Conservation (phyloP, 352 stramenopile species). For the Phytophthora pisi region DNA sequence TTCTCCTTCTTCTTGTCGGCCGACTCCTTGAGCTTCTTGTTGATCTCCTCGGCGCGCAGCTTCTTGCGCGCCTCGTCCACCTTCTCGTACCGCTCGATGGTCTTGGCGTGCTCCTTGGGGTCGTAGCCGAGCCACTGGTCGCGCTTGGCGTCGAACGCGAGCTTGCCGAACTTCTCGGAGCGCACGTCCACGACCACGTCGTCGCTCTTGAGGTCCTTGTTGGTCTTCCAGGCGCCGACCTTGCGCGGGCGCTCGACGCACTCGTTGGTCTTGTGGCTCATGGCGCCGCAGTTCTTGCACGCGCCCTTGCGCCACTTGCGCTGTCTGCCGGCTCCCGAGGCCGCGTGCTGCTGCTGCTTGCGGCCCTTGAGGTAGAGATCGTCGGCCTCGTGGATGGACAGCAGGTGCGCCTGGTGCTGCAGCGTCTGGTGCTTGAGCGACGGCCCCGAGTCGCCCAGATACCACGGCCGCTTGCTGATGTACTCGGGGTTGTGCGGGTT, state of each 20-base stretch:
- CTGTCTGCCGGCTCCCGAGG: slow-evolving; percentile 18
- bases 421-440: slow-evolving; percentile 96
- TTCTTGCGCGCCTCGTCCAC: slow-evolving; percentile 84
- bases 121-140: slow-evolving; percentile 97
- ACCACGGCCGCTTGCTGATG: slow-evolving; percentile 99
- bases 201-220: slow-evolving; percentile 87
- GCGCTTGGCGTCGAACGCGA: slow-evolving; percentile 97
- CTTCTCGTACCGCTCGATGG: slow-evolving; percentile 82
- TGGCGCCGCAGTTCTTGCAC: slow-evolving; percentile 95
- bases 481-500: slow-evolving; percentile 99
- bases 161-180: slow-evolving; percentile 90
- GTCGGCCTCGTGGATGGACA: slow-evolving; percentile 91
- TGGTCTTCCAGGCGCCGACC: slow-evolving; percentile 92
- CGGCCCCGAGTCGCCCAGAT: slow-evolving; percentile 93
- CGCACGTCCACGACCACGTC: slow-evolving; percentile 87
- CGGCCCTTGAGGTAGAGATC: slow-evolving; percentile 70
- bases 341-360: slow-evolving; percentile 11
- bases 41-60: slow-evolving; percentile 75
- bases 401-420: slow-evolving; percentile 91
- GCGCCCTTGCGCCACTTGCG: slow-evolving; percentile 89
- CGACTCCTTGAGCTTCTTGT: slow-evolving; percentile 73
- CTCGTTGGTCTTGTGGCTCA: slow-evolving; percentile 92
- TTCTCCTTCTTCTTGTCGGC: slow-evolving; percentile 45
- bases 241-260: slow-evolving; percentile 94
- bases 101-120: slow-evolving; percentile 79